Evolutionary conservation across 202 grass and related monocot genomes (phyloP), one percentile per base, ranked within the genome.

Genomic region (Dendrocalamus latiflorus): DNA sequence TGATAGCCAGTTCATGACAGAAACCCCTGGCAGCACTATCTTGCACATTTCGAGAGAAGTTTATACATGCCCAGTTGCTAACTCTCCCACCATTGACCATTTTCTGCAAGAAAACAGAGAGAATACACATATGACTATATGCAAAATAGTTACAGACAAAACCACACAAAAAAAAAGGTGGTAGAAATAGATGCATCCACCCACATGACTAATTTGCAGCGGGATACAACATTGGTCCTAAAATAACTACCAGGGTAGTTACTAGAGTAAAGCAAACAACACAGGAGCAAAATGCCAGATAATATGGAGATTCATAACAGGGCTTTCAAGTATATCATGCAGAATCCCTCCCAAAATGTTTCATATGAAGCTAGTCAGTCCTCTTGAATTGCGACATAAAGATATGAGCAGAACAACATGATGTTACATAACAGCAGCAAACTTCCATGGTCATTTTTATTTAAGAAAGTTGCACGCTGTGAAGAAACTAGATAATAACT

Each of bases 71-170:
- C 96, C 96, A 99, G 83, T 86, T 84, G 73, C 59, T 90, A 41
- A 99, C 96, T 83, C 86, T 89, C 39, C 91, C 93, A 65, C 96
- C 93, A 87, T 94, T 99, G 26, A 92, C 93, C 96, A 99, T 96
- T 95, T 93, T 99, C 93, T 99, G 81, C 50, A 82, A 56, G 22
- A 53, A 38, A 85, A 85, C 57, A 70, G 53, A 66, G 44, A 67
- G 0, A 72, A 75, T 51, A 60, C 13, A 84, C 13, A 25, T 8
- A 84, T 48, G 25, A 68, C 76, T 9, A 33, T 15, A 78, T 41
- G 16, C 61, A 17, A 81, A 77, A 14, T 81, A 65, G 38, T 42
- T 67, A 56, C 12, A 25, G 77, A 26, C 37, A 24, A 68, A 37
- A 65, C 59, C 16, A 78, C 41, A 74, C 16, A 30, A 30, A 68